Evolutionary conservation across 306 rosid genomes (phyloP).

Genomic region (Citrullus amarus): DNA sequence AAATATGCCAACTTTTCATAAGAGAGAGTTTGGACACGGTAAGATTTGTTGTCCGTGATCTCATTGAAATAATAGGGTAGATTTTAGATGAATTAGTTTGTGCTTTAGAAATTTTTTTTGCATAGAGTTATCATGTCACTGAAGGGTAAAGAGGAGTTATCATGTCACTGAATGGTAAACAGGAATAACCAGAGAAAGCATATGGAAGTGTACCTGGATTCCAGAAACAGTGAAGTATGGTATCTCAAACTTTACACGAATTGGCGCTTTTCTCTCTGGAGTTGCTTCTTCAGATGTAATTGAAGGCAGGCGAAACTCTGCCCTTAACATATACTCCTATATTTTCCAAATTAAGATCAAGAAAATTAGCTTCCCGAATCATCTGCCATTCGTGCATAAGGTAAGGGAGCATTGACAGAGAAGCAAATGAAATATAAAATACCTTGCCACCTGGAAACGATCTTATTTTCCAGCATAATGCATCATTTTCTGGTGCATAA

Average conservation of each 20-base stretch:
- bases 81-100: background rate
- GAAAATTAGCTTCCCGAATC: background rate
- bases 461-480: slow-evolving; percentile 84
- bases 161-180: background rate
- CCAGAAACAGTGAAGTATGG: slow-evolving; percentile 98
- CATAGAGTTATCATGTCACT: background rate
- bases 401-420: background rate
- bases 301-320: slow-evolving; percentile 89
- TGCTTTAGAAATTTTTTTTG: background rate
- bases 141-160: slow-evolving; percentile 1
- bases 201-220: slow-evolving; percentile 56
- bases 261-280: slow-evolving; percentile 95
- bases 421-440: slow-evolving; percentile 13
- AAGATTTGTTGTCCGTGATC: background rate
- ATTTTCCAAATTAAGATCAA: slow-evolving; percentile 5
- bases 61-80: background rate
- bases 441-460: slow-evolving; percentile 99
- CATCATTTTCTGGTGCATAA: slow-evolving; percentile 94
- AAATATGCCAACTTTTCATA: background rate
- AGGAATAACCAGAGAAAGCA: slow-evolving; percentile 3
- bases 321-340: slow-evolving; percentile 94
- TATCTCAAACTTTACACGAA: slow-evolving; percentile 93
- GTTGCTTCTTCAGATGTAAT: slow-evolving; percentile 74
- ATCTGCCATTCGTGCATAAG: background rate
- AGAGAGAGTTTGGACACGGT: background rate